Evolutionary conservation across 306 rosid species (phyloP).

Genomic region (Pachyrhizus erosus): DNA sequence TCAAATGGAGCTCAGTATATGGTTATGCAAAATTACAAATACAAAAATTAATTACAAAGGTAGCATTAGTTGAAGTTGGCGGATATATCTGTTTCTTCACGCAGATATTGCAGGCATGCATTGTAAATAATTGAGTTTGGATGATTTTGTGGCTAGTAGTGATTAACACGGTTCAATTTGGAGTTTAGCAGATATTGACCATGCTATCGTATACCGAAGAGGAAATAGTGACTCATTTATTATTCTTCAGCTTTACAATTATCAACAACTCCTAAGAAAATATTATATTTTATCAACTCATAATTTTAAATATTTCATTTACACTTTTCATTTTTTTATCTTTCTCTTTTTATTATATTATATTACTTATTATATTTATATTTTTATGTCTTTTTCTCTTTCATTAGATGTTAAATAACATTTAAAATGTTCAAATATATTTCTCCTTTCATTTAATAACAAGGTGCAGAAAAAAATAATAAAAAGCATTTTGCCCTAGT

Average conservation of each 20-base stretch:
- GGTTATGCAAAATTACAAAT: conserved; percentile 45
- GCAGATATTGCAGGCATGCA: conserved; percentile 45
- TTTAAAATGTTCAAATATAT: too few relatives aligned
- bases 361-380: too few relatives aligned
- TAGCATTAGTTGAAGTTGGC: conserved; percentile 33
- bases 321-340: too few relatives aligned
- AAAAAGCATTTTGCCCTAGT: too few relatives aligned
- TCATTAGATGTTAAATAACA: too few relatives aligned
- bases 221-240: conserved; percentile 33
- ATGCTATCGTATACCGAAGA: conserved; percentile 3
- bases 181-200: conserved; percentile 47
- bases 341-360: too few relatives aligned
- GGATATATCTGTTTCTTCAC: conserved; percentile 39
- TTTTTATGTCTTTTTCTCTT: too few relatives aligned
- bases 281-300: too few relatives aligned
- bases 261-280: not conserved
- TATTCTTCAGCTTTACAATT: not conserved
- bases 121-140: conserved; percentile 49
- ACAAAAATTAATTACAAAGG: conserved; percentile 25
- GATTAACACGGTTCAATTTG: conserved; percentile 47
- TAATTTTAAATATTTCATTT: too few relatives aligned
- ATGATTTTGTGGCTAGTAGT: conserved; percentile 49
- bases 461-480: not conserved
- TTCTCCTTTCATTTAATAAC: not conserved
- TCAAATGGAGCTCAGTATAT: not conserved